phyloP scores from a whole-genome alignment of 2,329 filamentous ascomycete species.

The Chaetothyriales sp. region DNA sequence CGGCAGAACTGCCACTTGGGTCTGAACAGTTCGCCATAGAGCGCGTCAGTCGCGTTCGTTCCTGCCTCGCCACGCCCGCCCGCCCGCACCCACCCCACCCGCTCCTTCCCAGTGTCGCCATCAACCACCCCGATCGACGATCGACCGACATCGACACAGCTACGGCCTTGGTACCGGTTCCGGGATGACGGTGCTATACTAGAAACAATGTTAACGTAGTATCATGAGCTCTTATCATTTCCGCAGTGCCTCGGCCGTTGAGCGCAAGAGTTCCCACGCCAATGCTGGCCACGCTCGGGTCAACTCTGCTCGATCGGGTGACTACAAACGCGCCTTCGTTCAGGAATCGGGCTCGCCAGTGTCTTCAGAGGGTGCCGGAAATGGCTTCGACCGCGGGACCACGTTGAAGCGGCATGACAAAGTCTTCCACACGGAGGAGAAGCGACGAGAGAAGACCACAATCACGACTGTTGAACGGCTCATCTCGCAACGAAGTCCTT shows the following conservation, averaged over 20 bases:
- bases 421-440: conserved; percentile 12
- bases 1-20: background rate
- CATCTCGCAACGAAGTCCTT: conserved; percentile 40
- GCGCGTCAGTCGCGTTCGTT: background rate
- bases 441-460: conserved; percentile 24
- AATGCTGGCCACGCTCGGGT: conserved; percentile 13
- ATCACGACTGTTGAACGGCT: conserved; percentile 26
- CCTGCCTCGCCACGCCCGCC: too few relatives aligned
- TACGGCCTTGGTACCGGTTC: background rate
- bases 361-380: conserved; percentile 7
- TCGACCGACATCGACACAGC: background rate
- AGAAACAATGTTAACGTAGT: background rate
- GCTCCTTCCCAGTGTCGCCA: background rate
- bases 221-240: conserved; percentile 18
- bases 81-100: background rate
- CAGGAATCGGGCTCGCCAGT: conserved; percentile 13
- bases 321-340: conserved; percentile 13
- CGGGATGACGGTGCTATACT: background rate
- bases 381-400: conserved; percentile 11
- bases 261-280: conserved; percentile 13
- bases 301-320: conserved; percentile 15
- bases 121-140: background rate
- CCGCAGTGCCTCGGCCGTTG: conserved; percentile 18
- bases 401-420: conserved; percentile 11
- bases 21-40: background rate